A percentile compares a stretch with the other conserved stretches of the same genome.
phyloP scores from a whole-genome alignment of 1,139 yeast genomes.

The Kurtzmaniella quercitrusa region DNA sequence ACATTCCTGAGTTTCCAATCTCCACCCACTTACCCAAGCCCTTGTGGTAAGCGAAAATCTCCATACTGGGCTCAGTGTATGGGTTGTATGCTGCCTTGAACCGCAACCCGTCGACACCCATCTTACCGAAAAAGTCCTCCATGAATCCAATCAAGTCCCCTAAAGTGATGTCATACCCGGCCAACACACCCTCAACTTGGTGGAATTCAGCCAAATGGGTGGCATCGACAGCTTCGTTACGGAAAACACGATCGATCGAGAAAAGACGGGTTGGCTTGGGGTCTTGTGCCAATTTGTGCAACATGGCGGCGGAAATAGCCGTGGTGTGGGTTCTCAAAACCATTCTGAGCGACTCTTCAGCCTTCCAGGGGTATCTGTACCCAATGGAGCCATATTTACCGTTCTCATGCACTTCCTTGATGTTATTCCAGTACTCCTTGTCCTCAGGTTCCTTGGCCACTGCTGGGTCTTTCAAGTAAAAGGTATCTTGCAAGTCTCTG shows the following conservation, averaged over 20 bases:
- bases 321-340: slow-evolving; percentile 98
- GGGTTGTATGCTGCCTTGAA: slow-evolving; percentile 99
- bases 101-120: slow-evolving; percentile 94
- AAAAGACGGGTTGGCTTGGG: slow-evolving; percentile 91
- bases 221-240: slow-evolving; percentile 99
- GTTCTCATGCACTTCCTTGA: slow-evolving; percentile 78
- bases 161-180: slow-evolving; percentile 89
- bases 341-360: slow-evolving; percentile 81
- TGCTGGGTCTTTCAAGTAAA: slow-evolving; percentile 89
- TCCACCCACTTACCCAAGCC: slow-evolving; percentile 98
- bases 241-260: slow-evolving; percentile 96
- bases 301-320: slow-evolving; percentile 85
- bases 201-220: slow-evolving; percentile 99
- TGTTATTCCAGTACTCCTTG: slow-evolving; percentile 68
- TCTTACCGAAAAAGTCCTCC: slow-evolving; percentile 94
- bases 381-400: slow-evolving; percentile 96
- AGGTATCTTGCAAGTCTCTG: slow-evolving; percentile 96
- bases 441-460: slow-evolving; percentile 80
- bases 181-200: slow-evolving; percentile 98
- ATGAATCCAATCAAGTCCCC: slow-evolving; percentile 98
- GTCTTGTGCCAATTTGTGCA: slow-evolving; percentile 79
- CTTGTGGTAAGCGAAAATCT: slow-evolving; percentile 94
- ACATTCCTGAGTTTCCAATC: slow-evolving; percentile 99
- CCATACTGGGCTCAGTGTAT: slow-evolving; percentile 98
- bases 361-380: slow-evolving; percentile 96